Base-by-base conservation (phyloP, 352 stramenopile genomes). In the Blastocystis sp. region DNA sequence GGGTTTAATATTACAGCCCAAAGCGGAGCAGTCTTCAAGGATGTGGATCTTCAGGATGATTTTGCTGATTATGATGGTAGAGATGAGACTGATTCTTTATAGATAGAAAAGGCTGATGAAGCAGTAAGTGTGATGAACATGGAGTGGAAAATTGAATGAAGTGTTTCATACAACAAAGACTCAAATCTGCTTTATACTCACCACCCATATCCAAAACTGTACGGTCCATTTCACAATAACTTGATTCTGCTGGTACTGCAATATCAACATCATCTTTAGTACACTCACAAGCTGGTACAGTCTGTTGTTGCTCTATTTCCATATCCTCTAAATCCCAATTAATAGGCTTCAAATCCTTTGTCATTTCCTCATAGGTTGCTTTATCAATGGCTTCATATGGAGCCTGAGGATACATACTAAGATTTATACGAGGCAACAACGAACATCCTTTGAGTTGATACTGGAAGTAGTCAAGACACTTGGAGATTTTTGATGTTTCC, bases 391-490 rank as follows among this genome's bases (percentile, higher is more conserved):
- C 93, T 89, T 97, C 94, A 91, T 97, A 97, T 30, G 91, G 90
- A 93, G 96, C 95, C 90, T 98, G 95, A 56, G 92, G 90, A 90
- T 96, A 98, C 60, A 93, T 93, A 0, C 94, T 93, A 9, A 92
- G 77, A n/a, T 92, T 91, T 35, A 96, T 84, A 42, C 93, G 92
- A 0, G 95, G 95, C 44, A 98, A 90, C 77, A 97, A 91, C 87
- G 93, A 95, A 78, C 97, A 93, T 53, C 95, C 95, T 90, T 98
- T 98, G 73, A 98, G 92, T 76, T 97, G 95, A 84, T 97, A 97
- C 91, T 98, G 95, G 90, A 96, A 97, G 90, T 93, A 96, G 35
- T 96, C 92, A 37, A 98, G 92, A 57, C 94, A 94, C 70, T 94
- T 91, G 0, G 92, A 91, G 44, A 97, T 91, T n/a, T 96, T 91